Percentiles rank a stretch among this genome's conserved stretches.
These are phyloP conservation scores for Brassica napus DNA, from an alignment of 345 rosid genomes.

Conservation along the genomic window DNA sequence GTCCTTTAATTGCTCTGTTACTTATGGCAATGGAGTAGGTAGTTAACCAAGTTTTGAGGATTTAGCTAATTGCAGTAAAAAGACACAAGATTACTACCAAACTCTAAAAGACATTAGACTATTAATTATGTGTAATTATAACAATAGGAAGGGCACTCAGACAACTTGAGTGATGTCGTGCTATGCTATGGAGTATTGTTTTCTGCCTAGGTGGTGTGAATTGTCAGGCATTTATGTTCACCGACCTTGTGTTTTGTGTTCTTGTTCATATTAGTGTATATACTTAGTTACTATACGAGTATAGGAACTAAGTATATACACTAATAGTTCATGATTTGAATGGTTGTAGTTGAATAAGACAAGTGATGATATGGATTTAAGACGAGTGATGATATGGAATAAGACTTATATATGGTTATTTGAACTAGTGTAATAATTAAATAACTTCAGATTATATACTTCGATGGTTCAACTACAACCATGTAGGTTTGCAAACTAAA, in stretches of 20 bases:
- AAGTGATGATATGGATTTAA: neutral
- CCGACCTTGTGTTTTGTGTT: conserved; percentile 3
- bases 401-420: neutral
- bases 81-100: too few relatives aligned
- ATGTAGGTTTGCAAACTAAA: neutral
- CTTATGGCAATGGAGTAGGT: neutral
- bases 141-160: neutral
- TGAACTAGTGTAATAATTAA: neutral
- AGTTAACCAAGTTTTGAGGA: conserved; percentile 3
- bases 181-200: conserved; percentile 15
- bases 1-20: conserved; percentile 29
- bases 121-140: neutral
- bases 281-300: too few relatives aligned
- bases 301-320: too few relatives aligned
- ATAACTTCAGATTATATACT: neutral
- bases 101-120: neutral
- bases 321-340: neutral
- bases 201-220: conserved; percentile 20
- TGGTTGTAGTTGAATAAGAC: conserved; percentile 3
- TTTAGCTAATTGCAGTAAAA: neutral
- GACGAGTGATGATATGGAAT: neutral
- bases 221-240: conserved; percentile 8
- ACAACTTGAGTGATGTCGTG: conserved; percentile 20
- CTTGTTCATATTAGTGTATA: neutral
- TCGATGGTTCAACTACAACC: neutral